Conservation (phyloP, 2,329 filamentous ascomycete genomes). For the Hortaea werneckii region DNA sequence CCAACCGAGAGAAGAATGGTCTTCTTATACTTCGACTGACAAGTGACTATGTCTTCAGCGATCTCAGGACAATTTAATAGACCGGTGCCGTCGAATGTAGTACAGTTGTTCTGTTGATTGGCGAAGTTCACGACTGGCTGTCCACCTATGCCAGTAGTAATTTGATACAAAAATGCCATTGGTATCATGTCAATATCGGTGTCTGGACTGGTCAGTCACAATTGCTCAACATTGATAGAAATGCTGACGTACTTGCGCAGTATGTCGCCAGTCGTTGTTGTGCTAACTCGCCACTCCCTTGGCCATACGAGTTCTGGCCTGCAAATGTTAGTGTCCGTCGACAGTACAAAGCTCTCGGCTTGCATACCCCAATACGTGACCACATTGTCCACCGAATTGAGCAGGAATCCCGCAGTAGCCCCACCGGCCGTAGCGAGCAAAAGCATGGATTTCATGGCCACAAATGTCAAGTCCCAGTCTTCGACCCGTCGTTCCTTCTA, state of each 20-base stretch:
- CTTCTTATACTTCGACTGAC: slow-evolving; percentile 54
- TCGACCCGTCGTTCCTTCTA: no score
- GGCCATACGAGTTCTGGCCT: slow-evolving; percentile 49
- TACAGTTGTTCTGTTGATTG: slow-evolving; percentile 53
- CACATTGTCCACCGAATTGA: slow-evolving; percentile 37
- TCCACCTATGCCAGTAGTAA: slow-evolving; percentile 42
- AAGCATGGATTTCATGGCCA: background rate
- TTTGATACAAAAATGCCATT: slow-evolving; percentile 49
- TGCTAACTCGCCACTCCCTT: slow-evolving; percentile 32
- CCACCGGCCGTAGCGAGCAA: background rate
- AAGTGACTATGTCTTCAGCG: slow-evolving; percentile 45
- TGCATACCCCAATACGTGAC: slow-evolving; percentile 56
- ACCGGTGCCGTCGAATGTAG: slow-evolving; percentile 46
- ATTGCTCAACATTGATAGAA: background rate
- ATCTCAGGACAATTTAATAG: slow-evolving; percentile 55
- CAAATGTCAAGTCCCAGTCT: no score
- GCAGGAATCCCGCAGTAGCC: background rate
- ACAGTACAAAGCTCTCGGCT: slow-evolving; percentile 10
- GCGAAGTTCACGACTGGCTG: slow-evolving; percentile 53
- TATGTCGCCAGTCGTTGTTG: slow-evolving; percentile 50
- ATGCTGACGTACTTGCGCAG: slow-evolving; percentile 32
- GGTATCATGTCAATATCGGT: slow-evolving; percentile 49
- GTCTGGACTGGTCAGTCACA: slow-evolving; percentile 19
- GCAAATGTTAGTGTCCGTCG: slow-evolving; percentile 21
- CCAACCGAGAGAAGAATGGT: slow-evolving; percentile 64